phyloP scores from a whole-genome alignment of 768 basidiomycete species.

The Hericium coralloides region DNA sequence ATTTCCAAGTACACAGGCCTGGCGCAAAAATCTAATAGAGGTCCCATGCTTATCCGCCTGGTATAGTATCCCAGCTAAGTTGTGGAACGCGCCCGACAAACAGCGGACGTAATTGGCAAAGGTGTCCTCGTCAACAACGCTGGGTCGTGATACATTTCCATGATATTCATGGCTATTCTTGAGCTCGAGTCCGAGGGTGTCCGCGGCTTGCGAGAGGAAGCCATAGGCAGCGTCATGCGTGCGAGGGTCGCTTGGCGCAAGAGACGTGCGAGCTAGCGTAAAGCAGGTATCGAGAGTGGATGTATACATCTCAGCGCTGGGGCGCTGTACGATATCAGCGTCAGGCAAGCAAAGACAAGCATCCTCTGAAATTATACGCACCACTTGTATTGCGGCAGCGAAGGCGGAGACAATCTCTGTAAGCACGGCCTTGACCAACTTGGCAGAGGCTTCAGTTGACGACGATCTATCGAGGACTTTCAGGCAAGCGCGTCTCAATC shows the following conservation, averaged over 20 bases:
- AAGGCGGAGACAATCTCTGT: slow-evolving; percentile 20
- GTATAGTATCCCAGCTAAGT: slow-evolving; percentile 62
- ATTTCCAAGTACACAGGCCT: slow-evolving; percentile 52
- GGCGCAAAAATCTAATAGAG: slow-evolving; percentile 57
- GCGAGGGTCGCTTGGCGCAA: slow-evolving; percentile 32
- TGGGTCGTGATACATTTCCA: background rate
- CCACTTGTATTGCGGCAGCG: slow-evolving; percentile 1
- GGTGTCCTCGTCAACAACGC: background rate
- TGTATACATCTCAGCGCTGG: slow-evolving; percentile 28
- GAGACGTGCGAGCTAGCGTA: slow-evolving; percentile 36
- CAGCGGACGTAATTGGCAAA: slow-evolving; percentile 55
- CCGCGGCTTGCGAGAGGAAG: slow-evolving; percentile 35
- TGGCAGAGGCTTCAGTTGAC: background rate
- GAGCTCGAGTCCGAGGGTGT: slow-evolving; percentile 17
- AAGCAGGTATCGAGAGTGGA: slow-evolving; percentile 49
- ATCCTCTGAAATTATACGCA: background rate
- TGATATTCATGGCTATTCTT: background rate
- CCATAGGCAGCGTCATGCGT: slow-evolving; percentile 40
- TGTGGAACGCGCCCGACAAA: slow-evolving; percentile 63
- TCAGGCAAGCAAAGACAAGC: background rate
- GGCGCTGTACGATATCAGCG: slow-evolving; percentile 1
- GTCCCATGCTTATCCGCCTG: slow-evolving; percentile 51
- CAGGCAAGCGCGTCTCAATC: slow-evolving; percentile 41
- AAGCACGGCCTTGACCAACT: slow-evolving; percentile 23
- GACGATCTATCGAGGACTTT: slow-evolving; percentile 36